Conservation (phyloP, 2,329 filamentous ascomycete genomes). For the Seiridium unicorne region DNA sequence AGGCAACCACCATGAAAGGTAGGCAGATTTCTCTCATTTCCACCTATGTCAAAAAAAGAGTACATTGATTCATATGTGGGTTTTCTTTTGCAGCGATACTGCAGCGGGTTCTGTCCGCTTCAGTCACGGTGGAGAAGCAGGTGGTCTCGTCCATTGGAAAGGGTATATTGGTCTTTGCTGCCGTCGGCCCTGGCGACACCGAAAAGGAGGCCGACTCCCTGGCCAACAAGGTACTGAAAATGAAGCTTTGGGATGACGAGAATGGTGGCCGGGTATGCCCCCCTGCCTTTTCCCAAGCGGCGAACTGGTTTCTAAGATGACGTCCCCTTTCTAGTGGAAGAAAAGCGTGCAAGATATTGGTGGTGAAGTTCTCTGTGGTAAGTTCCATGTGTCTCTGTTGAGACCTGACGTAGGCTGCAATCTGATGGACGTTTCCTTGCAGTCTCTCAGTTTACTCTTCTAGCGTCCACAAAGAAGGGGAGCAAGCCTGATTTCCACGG, state of each 20-base stretch:
- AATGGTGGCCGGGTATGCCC: slow-evolving; percentile 60
- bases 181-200: slow-evolving; percentile 86
- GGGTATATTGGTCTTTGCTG: slow-evolving; percentile 87
- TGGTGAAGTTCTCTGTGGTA: slow-evolving; percentile 94
- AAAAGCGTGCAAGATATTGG: slow-evolving; percentile 81
- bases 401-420: neutral
- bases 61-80: slow-evolving; percentile 8
- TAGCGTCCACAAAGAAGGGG: slow-evolving; percentile 92
- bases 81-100: slow-evolving; percentile 67
- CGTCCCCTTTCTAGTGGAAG: slow-evolving; percentile 71
- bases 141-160: slow-evolving; percentile 88
- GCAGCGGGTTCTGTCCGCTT: slow-evolving; percentile 91
- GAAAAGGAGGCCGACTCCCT: slow-evolving; percentile 82
- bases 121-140: slow-evolving; percentile 89
- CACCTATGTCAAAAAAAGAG: slow-evolving; percentile 11
- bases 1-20: slow-evolving; percentile 33
- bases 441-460: slow-evolving; percentile 97
- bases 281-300: slow-evolving; percentile 3
- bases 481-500: slow-evolving; percentile 94
- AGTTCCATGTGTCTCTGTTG: slow-evolving; percentile 20
- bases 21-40: slow-evolving; percentile 10
- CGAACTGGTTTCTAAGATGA: neutral
- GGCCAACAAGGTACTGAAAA: slow-evolving; percentile 82
- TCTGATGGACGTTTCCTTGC: neutral
- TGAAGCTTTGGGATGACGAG: slow-evolving; percentile 89